These are phyloP conservation scores for Gastrolobium bilobum DNA, from an alignment of 306 rosid species.

Conservation along the genomic window DNA sequence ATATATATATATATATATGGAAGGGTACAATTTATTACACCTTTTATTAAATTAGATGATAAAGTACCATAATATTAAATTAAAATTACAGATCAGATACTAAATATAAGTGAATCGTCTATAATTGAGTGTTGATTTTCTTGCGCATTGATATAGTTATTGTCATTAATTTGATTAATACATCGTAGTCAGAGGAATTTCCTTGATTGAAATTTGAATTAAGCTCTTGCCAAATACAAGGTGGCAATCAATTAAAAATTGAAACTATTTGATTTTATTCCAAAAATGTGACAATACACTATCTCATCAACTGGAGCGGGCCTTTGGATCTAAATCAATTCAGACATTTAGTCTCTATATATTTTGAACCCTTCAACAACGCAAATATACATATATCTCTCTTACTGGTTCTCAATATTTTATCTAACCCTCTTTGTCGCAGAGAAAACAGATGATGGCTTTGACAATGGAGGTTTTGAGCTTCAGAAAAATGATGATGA, in stretches of 20 bases:
- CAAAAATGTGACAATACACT: background rate
- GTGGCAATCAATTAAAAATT: background rate
- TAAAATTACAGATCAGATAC: no score
- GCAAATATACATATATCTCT: background rate
- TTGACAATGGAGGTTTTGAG: slow-evolving; percentile 46
- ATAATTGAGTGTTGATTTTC: no score
- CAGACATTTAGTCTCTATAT: background rate
- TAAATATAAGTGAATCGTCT: no score
- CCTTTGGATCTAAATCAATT: background rate
- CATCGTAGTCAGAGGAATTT: background rate
- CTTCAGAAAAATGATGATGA: slow-evolving; percentile 5
- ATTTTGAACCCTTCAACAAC: background rate
- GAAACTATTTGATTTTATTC: slow-evolving; percentile 6
- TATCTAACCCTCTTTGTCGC: background rate
- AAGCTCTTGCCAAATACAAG: background rate
- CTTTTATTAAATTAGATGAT: no score
- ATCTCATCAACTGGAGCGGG: background rate
- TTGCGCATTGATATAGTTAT: background rate
- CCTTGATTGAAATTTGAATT: background rate
- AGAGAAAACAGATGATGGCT: background rate
- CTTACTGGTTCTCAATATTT: background rate
- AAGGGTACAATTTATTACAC: no score
- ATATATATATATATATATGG: no score
- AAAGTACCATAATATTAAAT: no score
- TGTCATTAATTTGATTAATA: background rate